Conservation (phyloP, 116 monocot species). For the Iris pallida region DNA sequence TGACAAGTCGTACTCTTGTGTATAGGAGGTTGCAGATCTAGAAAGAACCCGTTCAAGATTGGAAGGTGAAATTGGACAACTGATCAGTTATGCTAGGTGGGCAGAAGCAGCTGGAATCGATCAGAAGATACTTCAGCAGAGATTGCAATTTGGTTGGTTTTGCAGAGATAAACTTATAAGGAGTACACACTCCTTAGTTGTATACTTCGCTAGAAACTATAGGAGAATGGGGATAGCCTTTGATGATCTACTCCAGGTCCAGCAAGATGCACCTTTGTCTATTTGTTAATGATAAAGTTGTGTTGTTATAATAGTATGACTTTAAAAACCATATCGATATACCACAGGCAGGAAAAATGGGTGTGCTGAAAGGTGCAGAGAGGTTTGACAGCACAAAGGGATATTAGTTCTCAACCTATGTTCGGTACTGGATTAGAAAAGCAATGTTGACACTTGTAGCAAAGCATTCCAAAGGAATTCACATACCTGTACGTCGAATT, state of each 20-base stretch:
- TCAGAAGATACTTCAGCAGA: conserved; percentile 32
- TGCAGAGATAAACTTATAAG: conserved; percentile 59
- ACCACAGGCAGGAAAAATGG: conserved; percentile 63
- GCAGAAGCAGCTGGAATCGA: conserved; percentile 64
- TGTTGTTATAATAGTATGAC: conserved; percentile 11
- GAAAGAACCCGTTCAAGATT: conserved; percentile 34
- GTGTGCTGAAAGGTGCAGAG: conserved; percentile 74
- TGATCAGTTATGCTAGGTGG: conserved; percentile 42
- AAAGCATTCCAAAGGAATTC: conserved; percentile 48
- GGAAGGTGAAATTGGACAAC: conserved; percentile 40
- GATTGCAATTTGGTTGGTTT: conserved; percentile 52
- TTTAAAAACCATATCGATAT: conserved; percentile 7
- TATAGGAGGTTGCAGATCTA: conserved; percentile 50
- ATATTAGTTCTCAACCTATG: conserved; percentile 65
- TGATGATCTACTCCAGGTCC: conserved; percentile 87
- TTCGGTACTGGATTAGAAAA: conserved; percentile 76
- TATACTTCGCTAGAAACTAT: conserved; percentile 54
- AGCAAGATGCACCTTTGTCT: conserved; percentile 13
- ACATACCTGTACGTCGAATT: conserved; percentile 52
- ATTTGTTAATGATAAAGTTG: conserved; percentile 17
- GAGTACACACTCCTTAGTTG: conserved; percentile 56
- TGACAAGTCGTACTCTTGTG: too few species aligned
- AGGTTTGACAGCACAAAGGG: conserved; percentile 68
- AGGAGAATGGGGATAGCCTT: conserved; percentile 64
- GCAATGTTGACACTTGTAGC: conserved; percentile 50